Conservation (phyloP, 1,284 basidiomycete species). For the Crepidotus sp. region DNA sequence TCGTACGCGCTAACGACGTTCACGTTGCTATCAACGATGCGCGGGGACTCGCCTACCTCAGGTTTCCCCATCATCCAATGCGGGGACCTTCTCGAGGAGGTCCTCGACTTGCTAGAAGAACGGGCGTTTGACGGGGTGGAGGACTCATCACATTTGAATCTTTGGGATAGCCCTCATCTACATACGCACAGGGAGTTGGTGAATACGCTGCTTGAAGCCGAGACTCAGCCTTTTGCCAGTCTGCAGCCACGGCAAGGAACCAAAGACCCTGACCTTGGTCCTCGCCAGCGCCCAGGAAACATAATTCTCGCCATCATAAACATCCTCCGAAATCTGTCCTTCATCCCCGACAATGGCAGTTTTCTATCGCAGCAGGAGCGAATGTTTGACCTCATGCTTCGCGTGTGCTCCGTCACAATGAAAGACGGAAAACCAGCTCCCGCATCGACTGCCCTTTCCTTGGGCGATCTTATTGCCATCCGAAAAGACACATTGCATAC, state of each 20-base stretch:
- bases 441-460: constrained; percentile 48
- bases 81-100: constrained; percentile 78
- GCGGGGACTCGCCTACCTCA: constrained; percentile 46
- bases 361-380: constrained; percentile 61
- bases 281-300: constrained; percentile 57
- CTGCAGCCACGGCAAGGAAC: constrained; percentile 40
- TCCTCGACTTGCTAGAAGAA: constrained; percentile 83
- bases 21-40: constrained; percentile 76
- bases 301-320: constrained; percentile 67
- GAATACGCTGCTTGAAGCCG: constrained; percentile 47
- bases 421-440: constrained; percentile 34
- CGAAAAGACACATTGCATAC: constrained; percentile 76
- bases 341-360: constrained; percentile 62
- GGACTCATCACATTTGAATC: constrained; percentile 23
- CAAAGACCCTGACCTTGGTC: constrained; percentile 40
- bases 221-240: constrained; percentile 48
- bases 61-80: constrained; percentile 74
- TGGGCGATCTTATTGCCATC: constrained; percentile 63
- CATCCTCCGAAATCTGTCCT: constrained; percentile 81
- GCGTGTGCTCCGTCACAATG: constrained; percentile 47
- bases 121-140: constrained; percentile 58
- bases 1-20: constrained; percentile 88
- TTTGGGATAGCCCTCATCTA: constrained; percentile 30
- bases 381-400: constrained; percentile 59
- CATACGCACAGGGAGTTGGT: constrained; percentile 60